phyloP scores from a whole-genome alignment of 2,329 filamentous ascomycete genomes.

The Geosmithia morbida region DNA sequence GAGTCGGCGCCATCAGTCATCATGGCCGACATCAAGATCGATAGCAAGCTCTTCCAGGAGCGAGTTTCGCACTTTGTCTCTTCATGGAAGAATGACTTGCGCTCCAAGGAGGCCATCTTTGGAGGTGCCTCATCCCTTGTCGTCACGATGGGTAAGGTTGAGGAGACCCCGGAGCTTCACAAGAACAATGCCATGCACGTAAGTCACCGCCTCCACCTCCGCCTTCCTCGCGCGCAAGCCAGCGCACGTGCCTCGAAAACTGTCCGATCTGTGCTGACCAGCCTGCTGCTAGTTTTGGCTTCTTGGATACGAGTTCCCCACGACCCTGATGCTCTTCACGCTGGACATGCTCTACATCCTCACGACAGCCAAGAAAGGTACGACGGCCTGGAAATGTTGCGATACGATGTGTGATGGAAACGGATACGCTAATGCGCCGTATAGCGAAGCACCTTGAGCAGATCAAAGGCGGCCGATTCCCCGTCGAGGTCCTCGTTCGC shows the following conservation, averaged over 20 bases:
- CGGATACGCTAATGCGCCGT: neutral
- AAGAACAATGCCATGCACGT: constrained; percentile 97
- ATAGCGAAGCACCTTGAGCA: constrained; percentile 84
- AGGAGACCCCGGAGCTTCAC: constrained; percentile 73
- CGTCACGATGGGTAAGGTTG: constrained; percentile 88
- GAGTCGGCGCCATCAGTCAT: constrained; percentile 14
- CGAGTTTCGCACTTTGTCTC: constrained; percentile 76
- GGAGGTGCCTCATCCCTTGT: constrained; percentile 75
- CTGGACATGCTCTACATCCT: constrained; percentile 79
- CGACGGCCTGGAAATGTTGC: constrained; percentile 1
- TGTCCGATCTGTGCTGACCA: constrained; percentile 3
- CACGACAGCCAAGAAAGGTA: constrained; percentile 95
- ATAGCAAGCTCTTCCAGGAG: constrained; percentile 86
- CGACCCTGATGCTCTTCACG: constrained; percentile 87
- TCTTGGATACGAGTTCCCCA: constrained; percentile 94
- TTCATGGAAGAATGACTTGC: constrained; percentile 94
- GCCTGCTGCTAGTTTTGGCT: constrained; percentile 68
- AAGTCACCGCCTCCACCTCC: constrained; percentile 17
- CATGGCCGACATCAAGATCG: constrained; percentile 84
- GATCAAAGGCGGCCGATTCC: constrained; percentile 82
- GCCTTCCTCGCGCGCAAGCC: neutral
- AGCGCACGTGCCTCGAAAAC: neutral
- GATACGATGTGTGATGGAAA: constrained; percentile 14
- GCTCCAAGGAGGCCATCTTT: constrained; percentile 72
- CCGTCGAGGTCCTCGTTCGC: constrained; percentile 80